phyloP scores from a whole-genome alignment of 2,329 filamentous ascomycete species.

The Penicillium rolfsii region DNA sequence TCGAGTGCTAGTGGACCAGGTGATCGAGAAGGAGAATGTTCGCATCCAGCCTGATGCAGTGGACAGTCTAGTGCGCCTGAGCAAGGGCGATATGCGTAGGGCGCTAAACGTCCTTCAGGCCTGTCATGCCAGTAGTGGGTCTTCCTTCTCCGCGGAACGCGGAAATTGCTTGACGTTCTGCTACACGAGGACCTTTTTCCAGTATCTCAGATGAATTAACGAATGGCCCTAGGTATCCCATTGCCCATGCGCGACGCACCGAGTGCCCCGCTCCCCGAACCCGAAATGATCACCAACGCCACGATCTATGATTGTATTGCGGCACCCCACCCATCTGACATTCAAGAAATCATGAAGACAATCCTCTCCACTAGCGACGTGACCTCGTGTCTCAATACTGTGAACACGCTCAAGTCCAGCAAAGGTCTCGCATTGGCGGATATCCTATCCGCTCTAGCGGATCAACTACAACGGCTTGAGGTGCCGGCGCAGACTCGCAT shows the following conservation, averaged over 20 bases:
- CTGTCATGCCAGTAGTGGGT: constrained; percentile 86
- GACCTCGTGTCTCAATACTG: constrained; percentile 81
- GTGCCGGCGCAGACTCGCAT: constrained; percentile 87
- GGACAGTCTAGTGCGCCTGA: constrained; percentile 80
- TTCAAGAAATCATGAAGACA: constrained; percentile 80
- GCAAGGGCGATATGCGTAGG: constrained; percentile 94
- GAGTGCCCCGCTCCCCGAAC: constrained; percentile 61
- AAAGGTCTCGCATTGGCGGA: constrained; percentile 91
- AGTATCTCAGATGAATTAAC: not conserved
- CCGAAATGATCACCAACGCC: constrained; percentile 87
- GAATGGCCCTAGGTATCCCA: constrained; percentile 62
- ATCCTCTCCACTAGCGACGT: constrained; percentile 84
- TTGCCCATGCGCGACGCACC: constrained; percentile 64
- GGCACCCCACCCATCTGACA: constrained; percentile 86
- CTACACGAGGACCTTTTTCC: not conserved
- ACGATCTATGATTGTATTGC: constrained; percentile 97
- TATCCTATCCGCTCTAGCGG: constrained; percentile 82
- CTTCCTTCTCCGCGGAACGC: not conserved
- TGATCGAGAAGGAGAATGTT: constrained; percentile 83
- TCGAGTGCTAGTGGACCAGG: constrained; percentile 79
- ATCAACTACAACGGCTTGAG: constrained; percentile 80
- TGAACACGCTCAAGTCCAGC: constrained; percentile 82
- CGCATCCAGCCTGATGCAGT: constrained; percentile 80
- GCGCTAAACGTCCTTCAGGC: constrained; percentile 95
- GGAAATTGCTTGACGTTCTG: not conserved